Percentiles rank a stretch among this genome's conserved stretches.
phyloP scores from a whole-genome alignment of 1,284 basidiomycete species.

The Hypsizygus ulmarius region DNA sequence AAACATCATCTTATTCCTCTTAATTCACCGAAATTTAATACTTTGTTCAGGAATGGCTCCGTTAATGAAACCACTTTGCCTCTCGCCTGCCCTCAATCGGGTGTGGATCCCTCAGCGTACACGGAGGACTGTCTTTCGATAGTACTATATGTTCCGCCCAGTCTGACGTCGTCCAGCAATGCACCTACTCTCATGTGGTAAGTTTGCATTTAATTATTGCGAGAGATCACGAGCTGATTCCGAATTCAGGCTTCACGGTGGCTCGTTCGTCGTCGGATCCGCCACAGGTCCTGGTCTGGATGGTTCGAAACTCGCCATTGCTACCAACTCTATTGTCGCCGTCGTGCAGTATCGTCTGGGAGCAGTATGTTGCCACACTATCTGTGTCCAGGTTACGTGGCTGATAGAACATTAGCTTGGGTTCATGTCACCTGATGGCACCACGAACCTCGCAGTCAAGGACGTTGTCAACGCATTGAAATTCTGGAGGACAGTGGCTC shows the following conservation, averaged over 20 bases:
- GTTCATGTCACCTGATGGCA: slow-evolving; percentile 64
- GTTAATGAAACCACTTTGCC: slow-evolving; percentile 57
- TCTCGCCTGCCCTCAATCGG: slow-evolving; percentile 67
- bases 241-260: slow-evolving; percentile 75
- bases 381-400: not conserved
- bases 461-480: slow-evolving; percentile 70
- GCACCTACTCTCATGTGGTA: slow-evolving; percentile 68
- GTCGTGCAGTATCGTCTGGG: slow-evolving; percentile 86
- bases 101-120: slow-evolving; percentile 43
- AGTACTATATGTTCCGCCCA: slow-evolving; percentile 65
- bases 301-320: slow-evolving; percentile 69
- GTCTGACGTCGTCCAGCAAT: slow-evolving; percentile 29
- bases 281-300: slow-evolving; percentile 75
- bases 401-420: slow-evolving; percentile 52
- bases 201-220: slow-evolving; percentile 18
- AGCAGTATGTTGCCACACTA: slow-evolving; percentile 45
- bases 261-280: slow-evolving; percentile 75
- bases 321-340: slow-evolving; percentile 78
- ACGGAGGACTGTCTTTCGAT: slow-evolving; percentile 81
- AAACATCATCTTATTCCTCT: slow-evolving; percentile 25
- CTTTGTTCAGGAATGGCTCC: slow-evolving; percentile 43
- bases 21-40: slow-evolving; percentile 4
- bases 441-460: slow-evolving; percentile 68
- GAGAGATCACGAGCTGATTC: slow-evolving; percentile 9
- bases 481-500: slow-evolving; percentile 60